Evolutionary conservation across 202 grass and related monocot species (phyloP).

Genomic region (Schoenoplectus tabernaemontani): DNA sequence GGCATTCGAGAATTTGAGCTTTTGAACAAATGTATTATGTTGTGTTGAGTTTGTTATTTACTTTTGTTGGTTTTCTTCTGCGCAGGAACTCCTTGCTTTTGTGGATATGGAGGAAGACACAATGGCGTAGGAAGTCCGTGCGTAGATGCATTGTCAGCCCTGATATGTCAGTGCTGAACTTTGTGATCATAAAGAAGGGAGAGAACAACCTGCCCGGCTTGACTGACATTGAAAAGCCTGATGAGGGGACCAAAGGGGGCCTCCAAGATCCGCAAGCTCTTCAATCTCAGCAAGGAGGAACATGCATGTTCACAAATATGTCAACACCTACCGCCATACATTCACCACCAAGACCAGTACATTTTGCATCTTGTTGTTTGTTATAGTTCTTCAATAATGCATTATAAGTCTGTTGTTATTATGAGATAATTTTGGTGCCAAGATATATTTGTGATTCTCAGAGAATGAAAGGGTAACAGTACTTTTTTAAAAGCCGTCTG

Average conservation of each 20-base stretch:
- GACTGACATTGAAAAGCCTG: constrained; percentile 72
- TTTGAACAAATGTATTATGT: background rate
- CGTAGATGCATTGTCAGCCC: constrained; percentile 87
- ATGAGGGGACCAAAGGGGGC: constrained; percentile 95
- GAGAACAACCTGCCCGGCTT: constrained; percentile 64
- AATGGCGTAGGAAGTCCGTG: constrained; percentile 66
- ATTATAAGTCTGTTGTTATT: background rate
- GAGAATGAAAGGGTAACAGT: background rate
- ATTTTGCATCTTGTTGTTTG: background rate
- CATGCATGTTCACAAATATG: constrained; percentile 87
- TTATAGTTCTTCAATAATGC: background rate
- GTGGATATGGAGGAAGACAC: constrained; percentile 64
- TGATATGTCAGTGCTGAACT: constrained; percentile 71
- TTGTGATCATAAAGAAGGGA: constrained; percentile 92
- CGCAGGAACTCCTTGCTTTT: constrained; percentile 73
- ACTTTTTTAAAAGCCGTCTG: too few species aligned
- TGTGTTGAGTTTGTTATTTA: background rate
- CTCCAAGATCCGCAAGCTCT: constrained; percentile 84
- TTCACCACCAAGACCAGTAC: constrained; percentile 68
- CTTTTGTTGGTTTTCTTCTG: background rate
- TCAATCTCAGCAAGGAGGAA: constrained; percentile 74
- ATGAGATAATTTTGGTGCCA: background rate
- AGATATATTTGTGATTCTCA: background rate
- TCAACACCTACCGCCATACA: constrained; percentile 78
- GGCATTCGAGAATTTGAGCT: background rate